Conservation (phyloP, 2,329 filamentous ascomycete genomes). For the Paramyrothecium roridum region DNA sequence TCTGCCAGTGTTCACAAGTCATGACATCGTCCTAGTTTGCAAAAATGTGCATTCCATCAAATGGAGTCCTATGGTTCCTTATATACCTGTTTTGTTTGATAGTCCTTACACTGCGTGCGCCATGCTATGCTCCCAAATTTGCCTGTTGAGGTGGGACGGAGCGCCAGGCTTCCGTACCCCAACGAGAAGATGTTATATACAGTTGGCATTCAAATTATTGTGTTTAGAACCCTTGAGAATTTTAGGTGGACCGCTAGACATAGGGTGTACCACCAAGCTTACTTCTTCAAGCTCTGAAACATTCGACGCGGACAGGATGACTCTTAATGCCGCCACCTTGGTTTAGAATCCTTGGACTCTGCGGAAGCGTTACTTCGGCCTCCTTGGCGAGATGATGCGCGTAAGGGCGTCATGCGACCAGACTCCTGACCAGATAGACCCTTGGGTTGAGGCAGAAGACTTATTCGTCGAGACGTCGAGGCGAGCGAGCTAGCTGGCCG, state of each 20-base stretch:
- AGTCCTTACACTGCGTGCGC: constrained; percentile 11
- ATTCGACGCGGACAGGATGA: not conserved
- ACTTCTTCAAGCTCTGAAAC: too few species aligned
- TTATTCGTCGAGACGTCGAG: constrained; percentile 43
- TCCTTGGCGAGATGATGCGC: not conserved
- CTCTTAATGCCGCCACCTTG: constrained; percentile 43
- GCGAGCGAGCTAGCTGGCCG: constrained; percentile 58
- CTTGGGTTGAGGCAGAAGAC: constrained; percentile 50
- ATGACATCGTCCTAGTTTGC: too few species aligned
- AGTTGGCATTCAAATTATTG: constrained; percentile 1
- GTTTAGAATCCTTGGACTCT: constrained; percentile 40
- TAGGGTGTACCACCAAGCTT: too few species aligned
- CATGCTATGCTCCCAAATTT: constrained; percentile 20
- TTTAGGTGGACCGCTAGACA: not conserved
- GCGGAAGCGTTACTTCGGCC: constrained; percentile 35
- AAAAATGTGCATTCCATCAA: too few species aligned
- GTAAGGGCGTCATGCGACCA: constrained; percentile 44
- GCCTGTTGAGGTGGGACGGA: constrained; percentile 14
- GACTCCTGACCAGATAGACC: constrained; percentile 27
- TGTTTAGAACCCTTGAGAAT: not conserved
- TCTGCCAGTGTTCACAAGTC: too few species aligned
- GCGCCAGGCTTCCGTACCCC: constrained; percentile 13
- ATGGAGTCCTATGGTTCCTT: not conserved
- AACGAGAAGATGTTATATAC: constrained; percentile 5
- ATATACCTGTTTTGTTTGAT: not conserved